These are phyloP conservation scores for Lenwebbia sp. DNA, from an alignment of 345 rosid species.

Conservation along the genomic window DNA sequence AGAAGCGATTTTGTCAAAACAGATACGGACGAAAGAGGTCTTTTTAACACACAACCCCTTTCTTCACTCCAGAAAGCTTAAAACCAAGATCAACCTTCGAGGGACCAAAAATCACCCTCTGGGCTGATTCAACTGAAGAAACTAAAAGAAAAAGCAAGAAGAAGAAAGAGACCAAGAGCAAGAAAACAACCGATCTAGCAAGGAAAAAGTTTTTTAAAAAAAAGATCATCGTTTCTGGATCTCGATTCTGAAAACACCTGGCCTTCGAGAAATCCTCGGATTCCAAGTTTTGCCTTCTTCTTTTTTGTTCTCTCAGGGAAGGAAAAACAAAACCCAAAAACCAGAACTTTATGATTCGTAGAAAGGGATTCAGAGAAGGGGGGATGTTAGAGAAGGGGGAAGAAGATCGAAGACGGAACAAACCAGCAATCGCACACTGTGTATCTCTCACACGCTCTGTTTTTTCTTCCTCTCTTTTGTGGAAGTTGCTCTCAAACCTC, in stretches of 20 bases:
- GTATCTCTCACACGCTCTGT: neutral
- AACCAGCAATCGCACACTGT: neutral
- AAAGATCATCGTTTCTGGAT: constrained; percentile 38
- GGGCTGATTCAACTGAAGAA: constrained; percentile 19
- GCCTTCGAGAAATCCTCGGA: constrained; percentile 22
- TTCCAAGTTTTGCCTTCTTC: constrained; percentile 43
- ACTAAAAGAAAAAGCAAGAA: neutral
- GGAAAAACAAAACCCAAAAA: constrained; percentile 39
- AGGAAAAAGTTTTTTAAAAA: neutral
- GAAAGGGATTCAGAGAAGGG: constrained; percentile 74
- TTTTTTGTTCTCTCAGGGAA: neutral
- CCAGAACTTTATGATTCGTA: constrained; percentile 39
- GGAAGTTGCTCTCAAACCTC: neutral
- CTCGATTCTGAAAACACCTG: constrained; percentile 84
- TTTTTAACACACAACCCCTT: constrained; percentile 72
- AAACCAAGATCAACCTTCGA: constrained; percentile 18
- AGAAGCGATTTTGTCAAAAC: neutral
- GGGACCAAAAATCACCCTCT: constrained; percentile 68
- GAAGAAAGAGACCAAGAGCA: too few relatives aligned
- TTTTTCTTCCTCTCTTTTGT: neutral
- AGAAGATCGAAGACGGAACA: too few relatives aligned
- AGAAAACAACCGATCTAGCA: neutral
- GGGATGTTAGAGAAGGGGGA: constrained; percentile 22
- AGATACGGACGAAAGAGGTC: constrained; percentile 32
- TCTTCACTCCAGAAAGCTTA: neutral